Conservation (phyloP, 2,329 filamentous ascomycete genomes). For the Monilinia vaccinii-corymbosi region DNA sequence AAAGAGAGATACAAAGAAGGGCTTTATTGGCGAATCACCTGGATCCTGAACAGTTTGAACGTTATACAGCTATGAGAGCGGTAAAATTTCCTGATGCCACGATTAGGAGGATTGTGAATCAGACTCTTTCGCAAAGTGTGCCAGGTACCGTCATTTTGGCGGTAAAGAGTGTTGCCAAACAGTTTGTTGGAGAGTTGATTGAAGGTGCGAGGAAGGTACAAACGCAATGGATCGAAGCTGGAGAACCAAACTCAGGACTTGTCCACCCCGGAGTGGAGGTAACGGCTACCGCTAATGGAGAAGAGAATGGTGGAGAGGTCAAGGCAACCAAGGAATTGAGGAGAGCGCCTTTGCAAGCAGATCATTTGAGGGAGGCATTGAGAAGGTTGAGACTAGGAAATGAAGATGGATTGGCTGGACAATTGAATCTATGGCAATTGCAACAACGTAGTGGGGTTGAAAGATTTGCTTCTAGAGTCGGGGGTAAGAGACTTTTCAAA, state of each 20-base stretch:
- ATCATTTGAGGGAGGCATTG: slow-evolving; percentile 66
- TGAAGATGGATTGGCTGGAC: slow-evolving; percentile 51
- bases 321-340: slow-evolving; percentile 30
- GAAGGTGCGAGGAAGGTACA: slow-evolving; percentile 63
- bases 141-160: slow-evolving; percentile 64
- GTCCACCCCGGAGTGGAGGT: slow-evolving; percentile 33
- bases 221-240: slow-evolving; percentile 56
- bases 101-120: slow-evolving; percentile 68
- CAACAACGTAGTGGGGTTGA: slow-evolving; percentile 52
- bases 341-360: slow-evolving; percentile 57
- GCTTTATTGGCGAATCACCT: slow-evolving; percentile 57
- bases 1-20: slow-evolving; percentile 47
- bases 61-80: slow-evolving; percentile 63
- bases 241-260: slow-evolving; percentile 48
- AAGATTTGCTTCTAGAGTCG: slow-evolving; percentile 36
- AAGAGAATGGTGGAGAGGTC: slow-evolving; percentile 24
- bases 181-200: slow-evolving; percentile 68
- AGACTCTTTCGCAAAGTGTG: slow-evolving; percentile 71
- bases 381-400: slow-evolving; percentile 55
- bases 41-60: slow-evolving; percentile 55
- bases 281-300: slow-evolving; percentile 10
- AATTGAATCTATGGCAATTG: slow-evolving; percentile 50
- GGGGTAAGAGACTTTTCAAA: slow-evolving; percentile 28
- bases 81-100: slow-evolving; percentile 60
- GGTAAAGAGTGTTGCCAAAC: slow-evolving; percentile 68